Base-by-base conservation (phyloP, 495 filamentous ascomycete species). In the Penicillium manginii region DNA sequence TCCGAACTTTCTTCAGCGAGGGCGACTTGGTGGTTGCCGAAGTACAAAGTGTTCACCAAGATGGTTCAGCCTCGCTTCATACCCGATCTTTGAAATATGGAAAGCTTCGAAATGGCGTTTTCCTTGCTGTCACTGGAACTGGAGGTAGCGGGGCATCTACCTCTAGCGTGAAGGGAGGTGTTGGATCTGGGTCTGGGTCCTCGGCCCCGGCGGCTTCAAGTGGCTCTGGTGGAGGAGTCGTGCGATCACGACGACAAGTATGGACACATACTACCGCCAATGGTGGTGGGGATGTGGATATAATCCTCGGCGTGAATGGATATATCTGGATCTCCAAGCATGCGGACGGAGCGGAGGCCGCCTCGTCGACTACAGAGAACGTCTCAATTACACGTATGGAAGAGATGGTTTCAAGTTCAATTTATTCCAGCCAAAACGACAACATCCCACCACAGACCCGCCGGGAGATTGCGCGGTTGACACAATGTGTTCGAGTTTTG, bases 311-410 rank as follows among this genome's bases (percentile, higher is more conserved):
- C 0, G 93, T 98, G 12, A 98, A 98, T 67, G 94, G 94, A 5
- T 97, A 91, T 65, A 90, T 98, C 53, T 97, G 90, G 88, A 92
- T 98, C 61, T 85, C 87, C 63, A 92, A 91, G 77, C 89, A 92
- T 63, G 75, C 71, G 6, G 75, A 78, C n/a, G 70, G 85, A 2
- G 81, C 86, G 42, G 77, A 77, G 5, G 80, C 78, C 12, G 75
- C 75, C 5, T 58, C 85, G 66, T 73, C 74, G 0, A 71, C 67
- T 31, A 78, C 70, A 15, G 77, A 81, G 55, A 80, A 75, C 26
- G 80, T 86, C 10, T 80, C 81, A 2, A 91, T 96, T 60, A 96
- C 88, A 23, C 83, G 89, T 51, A 76, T 97, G 65, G 93, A 97
- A 70, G 94, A 97, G 75, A 85, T 80, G 62, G 84, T 86, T 1